Conservation (phyloP, 169 alveolate species). For the Eimeria necatrix region DNA sequence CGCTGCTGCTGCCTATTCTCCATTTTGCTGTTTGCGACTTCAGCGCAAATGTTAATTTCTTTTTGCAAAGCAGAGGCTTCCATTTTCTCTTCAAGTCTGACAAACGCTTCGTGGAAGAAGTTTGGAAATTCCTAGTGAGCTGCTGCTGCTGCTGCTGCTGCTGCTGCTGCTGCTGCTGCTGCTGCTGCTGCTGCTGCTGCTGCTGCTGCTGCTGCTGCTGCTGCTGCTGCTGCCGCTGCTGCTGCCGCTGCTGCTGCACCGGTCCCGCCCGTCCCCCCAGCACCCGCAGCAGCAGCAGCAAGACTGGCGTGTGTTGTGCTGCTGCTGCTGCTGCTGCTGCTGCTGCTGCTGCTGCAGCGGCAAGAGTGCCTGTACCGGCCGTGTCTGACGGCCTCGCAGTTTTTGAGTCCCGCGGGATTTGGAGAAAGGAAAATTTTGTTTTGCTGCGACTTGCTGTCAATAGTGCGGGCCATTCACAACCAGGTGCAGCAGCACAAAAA, state of each 20-base stretch:
- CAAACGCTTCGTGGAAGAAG: slow-evolving; percentile 65
- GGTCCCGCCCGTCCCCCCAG: too few species aligned
- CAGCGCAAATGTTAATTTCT: slow-evolving; percentile 60
- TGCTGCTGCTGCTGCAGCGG: slow-evolving; percentile 65
- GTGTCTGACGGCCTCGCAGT: slow-evolving; percentile 71
- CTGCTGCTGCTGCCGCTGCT: not conserved
- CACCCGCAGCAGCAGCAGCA: slow-evolving; percentile 20
- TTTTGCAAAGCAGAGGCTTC: slow-evolving; percentile 68
- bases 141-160: not conserved
- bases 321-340: slow-evolving; percentile 11
- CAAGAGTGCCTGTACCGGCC: slow-evolving; percentile 76
- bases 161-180: not conserved
- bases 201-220: not conserved
- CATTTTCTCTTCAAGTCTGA: slow-evolving; percentile 71
- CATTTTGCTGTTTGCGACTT: slow-evolving; percentile 67
- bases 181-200: not conserved
- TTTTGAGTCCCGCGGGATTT: slow-evolving; percentile 63
- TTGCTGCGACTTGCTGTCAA: slow-evolving; percentile 57
- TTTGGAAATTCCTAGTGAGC: slow-evolving; percentile 77
- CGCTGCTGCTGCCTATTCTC: slow-evolving; percentile 40
- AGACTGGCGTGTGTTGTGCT: not conserved
- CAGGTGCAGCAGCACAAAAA: slow-evolving; percentile 11
- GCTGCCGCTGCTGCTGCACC: not conserved
- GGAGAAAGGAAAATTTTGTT: slow-evolving; percentile 71
- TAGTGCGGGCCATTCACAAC: slow-evolving; percentile 63